Evolutionary conservation across 768 basidiomycete species (phyloP).

Genomic region (Mycena venus): DNA sequence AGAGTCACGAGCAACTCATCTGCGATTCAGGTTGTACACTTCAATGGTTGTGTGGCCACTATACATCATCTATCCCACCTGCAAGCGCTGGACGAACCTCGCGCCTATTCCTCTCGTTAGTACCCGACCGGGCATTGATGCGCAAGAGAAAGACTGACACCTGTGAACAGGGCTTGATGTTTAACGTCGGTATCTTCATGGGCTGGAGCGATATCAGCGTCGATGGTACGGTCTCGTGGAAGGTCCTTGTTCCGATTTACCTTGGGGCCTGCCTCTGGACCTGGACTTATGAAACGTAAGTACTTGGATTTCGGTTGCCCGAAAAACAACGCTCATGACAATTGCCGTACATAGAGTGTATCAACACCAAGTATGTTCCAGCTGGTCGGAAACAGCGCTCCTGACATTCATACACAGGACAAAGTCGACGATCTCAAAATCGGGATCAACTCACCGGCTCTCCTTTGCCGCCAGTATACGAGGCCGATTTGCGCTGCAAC

Average conservation of each 20-base stretch:
- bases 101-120: constrained; percentile 47
- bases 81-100: constrained; percentile 49
- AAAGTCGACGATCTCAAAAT: constrained; percentile 68
- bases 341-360: constrained; percentile 36
- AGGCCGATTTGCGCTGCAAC: constrained; percentile 62
- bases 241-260: constrained; percentile 40
- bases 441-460: constrained; percentile 71
- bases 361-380: constrained; percentile 45
- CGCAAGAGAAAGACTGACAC: background rate
- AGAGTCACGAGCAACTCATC: background rate
- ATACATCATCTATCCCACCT: constrained; percentile 50
- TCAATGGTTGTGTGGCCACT: constrained; percentile 47
- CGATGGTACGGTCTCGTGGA: constrained; percentile 40
- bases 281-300: constrained; percentile 44
- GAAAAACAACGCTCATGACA: background rate
- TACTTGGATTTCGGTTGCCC: background rate
- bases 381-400: background rate
- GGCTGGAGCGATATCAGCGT: constrained; percentile 45
- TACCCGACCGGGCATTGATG: background rate
- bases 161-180: constrained; percentile 45
- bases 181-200: constrained; percentile 48
- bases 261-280: constrained; percentile 45
- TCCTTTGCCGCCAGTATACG: constrained; percentile 63
- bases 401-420: constrained; percentile 57
- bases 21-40: constrained; percentile 33